Conservation (phyloP, 768 basidiomycete genomes). For the Trametes maxima region DNA sequence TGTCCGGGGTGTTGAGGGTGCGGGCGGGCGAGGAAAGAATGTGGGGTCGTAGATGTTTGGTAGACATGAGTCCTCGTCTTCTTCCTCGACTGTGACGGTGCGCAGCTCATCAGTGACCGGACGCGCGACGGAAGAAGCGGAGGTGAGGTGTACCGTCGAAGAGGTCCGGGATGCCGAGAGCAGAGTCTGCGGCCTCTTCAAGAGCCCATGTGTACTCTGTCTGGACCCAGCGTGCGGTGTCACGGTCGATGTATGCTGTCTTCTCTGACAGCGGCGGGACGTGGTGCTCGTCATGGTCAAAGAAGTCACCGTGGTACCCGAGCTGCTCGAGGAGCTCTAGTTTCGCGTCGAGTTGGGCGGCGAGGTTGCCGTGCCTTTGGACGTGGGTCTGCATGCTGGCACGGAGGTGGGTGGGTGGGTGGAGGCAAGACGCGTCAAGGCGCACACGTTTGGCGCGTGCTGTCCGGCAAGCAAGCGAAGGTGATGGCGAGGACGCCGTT, state of each 20-base stretch:
- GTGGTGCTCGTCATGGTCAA: conserved; percentile 9
- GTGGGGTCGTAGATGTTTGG: conserved; percentile 27
- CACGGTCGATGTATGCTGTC: conserved; percentile 14
- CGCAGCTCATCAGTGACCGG: conserved; percentile 3
- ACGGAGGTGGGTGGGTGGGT: conserved; percentile 5
- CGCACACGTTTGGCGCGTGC: conserved; percentile 9
- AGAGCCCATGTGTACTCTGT: conserved; percentile 24
- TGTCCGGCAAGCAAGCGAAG: conserved; percentile 13
- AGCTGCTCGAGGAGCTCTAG: conserved; percentile 27
- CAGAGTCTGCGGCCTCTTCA: conserved; percentile 21
- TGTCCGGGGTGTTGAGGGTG: conserved; percentile 5
- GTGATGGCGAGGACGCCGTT: conserved; percentile 8
- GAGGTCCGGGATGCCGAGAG: conserved; percentile 18
- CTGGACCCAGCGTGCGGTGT: conserved; percentile 23
- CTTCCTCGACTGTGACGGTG: conserved; percentile 24
- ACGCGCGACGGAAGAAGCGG: not conserved
- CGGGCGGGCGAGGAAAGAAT: conserved; percentile 18
- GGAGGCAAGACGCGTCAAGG: conserved; percentile 9
- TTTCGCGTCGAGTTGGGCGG: conserved; percentile 24
- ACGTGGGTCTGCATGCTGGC: conserved; percentile 18
- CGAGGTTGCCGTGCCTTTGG: conserved; percentile 11
- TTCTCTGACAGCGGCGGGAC: conserved; percentile 16
- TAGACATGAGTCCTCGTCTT: conserved; percentile 25
- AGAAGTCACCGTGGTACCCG: conserved; percentile 19
- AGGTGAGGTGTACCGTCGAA: conserved; percentile 13